Evolutionary conservation across 129 eudicot species (phyloP), one percentile per base, ranked within the genome.

Genomic region (Smallanthus sonchifolius): DNA sequence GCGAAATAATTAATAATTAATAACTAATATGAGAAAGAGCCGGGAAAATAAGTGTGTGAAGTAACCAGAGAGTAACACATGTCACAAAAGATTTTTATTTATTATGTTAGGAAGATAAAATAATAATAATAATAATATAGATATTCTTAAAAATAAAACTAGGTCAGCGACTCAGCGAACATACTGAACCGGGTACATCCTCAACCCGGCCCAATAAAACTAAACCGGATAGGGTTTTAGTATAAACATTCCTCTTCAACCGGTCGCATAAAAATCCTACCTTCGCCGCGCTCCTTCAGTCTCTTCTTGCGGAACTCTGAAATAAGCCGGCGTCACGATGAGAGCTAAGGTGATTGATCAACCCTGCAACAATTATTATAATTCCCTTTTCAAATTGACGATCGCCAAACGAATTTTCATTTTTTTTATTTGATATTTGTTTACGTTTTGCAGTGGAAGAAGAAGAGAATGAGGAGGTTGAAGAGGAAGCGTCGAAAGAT

Each of bases 401-500:
- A 14, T 49, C 19, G 17, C 15, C 56, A 49, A 49, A 49, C 56
- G 15, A 49, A 13, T 49, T 49, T 49, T 15, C 20, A 3, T 49
- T 14, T 1, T 14, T 49, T 49, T 47, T 1, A 20, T 6, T 49
- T 15, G 15, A 49, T 49, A 3, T 49, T 3, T 16, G 56, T 49
- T 49, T 10, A 49, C 6, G 2, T 5, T 49, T 16, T 49, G 56
- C 56, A 49, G 56, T 49, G 56, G 56, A 49, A 49, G 56, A 49
- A 49, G 56, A 49, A 49, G 56, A 15, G 56, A 49, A 49, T 49
- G 56, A 49, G 56, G 64, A 75, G 87, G 61, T 76, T 84, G 87
- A 84, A 84, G 83, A 84, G 88, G 85, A 84, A 84, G 88, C 88
- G 86, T 61, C 80, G 86, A 81, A 84, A 84, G 88, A 84, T 84